Base-by-base conservation (phyloP, 176 grass and related monocot species). In the Aegilops bicornis region DNA sequence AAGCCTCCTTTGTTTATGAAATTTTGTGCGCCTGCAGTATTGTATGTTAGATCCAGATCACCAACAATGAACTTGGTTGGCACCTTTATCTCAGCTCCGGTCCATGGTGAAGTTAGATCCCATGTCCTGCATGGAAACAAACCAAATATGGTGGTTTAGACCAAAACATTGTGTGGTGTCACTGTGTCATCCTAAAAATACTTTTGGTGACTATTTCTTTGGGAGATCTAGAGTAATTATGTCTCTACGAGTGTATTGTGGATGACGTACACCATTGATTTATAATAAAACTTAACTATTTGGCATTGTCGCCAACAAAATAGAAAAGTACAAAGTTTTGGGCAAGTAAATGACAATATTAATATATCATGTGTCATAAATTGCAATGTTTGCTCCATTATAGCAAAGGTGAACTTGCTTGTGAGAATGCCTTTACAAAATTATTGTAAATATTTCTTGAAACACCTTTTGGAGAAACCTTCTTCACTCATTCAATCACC, bases 61-160 rank as follows among this genome's bases (percentile, higher is more conserved):
- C 93, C 93, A 17, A 95, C n/a, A 3, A 95, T 90, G 48, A 88
- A 95, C 68, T 95, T 95, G 3, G 76, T 73, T 1, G 90, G 90
- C 3, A 95, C 93, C 39, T 37, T 95, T 77, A 95, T 88, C 39
- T 84, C 3, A 22, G 86, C 82, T 25, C 33, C 40, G 5, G 85
- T 89, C 93, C 93, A 95, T 10, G 88, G 78, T 61, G 85, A 80
- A 17, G 90, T 86, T 29, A 92, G 75, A 68, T 92, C 93, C 93
- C 90, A 95, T 15, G 80, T 95, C 85, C 90, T 95, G 9, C 11
- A 88, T 2, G 39, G 54, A 58, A 58, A 58, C 10, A 68, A 20
- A 80, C 3, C 22, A 84, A 2, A 40, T 32, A 22, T 32, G 59
- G n/a, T 62, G 8, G 3, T 58, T 62, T 24, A 62, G 20, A 24